A percentile compares a stretch with the other conserved stretches of the same genome.
phyloP scores from a whole-genome alignment of 192 early-diverging fungal species.

The Cetraspora pellucida region DNA sequence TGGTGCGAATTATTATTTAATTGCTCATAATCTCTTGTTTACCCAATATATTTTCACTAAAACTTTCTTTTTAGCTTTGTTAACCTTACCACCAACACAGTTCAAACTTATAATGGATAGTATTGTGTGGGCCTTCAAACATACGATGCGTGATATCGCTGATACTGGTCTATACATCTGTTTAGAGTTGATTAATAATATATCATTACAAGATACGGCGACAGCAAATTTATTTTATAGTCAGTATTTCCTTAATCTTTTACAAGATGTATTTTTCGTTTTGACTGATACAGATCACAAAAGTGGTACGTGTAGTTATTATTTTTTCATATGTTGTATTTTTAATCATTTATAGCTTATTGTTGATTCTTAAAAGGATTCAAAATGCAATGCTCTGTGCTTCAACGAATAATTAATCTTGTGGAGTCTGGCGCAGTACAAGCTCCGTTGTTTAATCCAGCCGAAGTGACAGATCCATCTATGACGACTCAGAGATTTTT shows the following conservation, averaged over 20 bases:
- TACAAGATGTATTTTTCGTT: constrained; percentile 97
- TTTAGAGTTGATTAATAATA: constrained; percentile 86
- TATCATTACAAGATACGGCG: constrained; percentile 69
- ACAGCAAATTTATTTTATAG: constrained; percentile 90
- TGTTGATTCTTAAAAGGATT: constrained; percentile 65
- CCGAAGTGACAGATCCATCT: constrained; percentile 68
- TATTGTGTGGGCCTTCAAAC: constrained; percentile 98
- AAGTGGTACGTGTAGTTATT: constrained; percentile 63
- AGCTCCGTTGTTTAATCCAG: constrained; percentile 84
- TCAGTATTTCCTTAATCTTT: constrained; percentile 84
- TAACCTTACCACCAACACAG: constrained; percentile 78
- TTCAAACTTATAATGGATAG: constrained; percentile 95
- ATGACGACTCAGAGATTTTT: constrained; percentile 83
- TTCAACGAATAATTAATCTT: constrained; percentile 87
- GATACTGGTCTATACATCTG: constrained; percentile 88
- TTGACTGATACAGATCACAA: constrained; percentile 97
- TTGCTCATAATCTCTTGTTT: not conserved
- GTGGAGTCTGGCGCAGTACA: constrained; percentile 81
- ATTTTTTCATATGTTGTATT: not conserved
- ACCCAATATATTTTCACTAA: not conserved
- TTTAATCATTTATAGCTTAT: constrained; percentile 10
- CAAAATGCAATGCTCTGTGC: constrained; percentile 86
- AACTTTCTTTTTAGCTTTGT: constrained; percentile 60
- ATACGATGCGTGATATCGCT: constrained; percentile 97
- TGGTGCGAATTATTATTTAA: constrained; percentile 48